Base-by-base conservation (phyloP, 768 basidiomycete species). In the Paxillus involutus region DNA sequence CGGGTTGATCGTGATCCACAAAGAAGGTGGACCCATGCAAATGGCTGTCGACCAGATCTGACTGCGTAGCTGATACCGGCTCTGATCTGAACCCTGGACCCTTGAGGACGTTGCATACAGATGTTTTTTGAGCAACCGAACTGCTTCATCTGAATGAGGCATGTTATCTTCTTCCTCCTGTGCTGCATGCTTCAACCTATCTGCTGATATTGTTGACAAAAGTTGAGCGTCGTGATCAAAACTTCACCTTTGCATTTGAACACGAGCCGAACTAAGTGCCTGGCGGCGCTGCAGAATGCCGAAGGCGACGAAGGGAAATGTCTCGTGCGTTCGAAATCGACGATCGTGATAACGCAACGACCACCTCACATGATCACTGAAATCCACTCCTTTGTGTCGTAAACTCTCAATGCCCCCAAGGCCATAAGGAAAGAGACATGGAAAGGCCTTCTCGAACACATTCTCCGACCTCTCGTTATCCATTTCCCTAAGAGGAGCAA, bases 1-100 rank as follows among this genome's bases (percentile, higher is more conserved):
- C 1, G 73, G 75, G 53, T 78, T 79, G 3, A 79, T 73, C 0
- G 76, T 79, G 0, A 77, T 56, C 76, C 76, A 79, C 0, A 78
- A 26, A 2, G 48, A 57, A n/a, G n/a, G 39, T 29, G 43, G 51
- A 10, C 46, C 41, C 0, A 53, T 7, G 12, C 45, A 41, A 0
- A 57, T 42, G 0, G 44, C 44, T 3, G 33, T 57, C 1, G 24
- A 8, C 52, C 56, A 57, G 3, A 57, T 49, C 5, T 46, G 51
- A 36, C 51, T 42, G 2, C 17, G 4, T 0, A 57, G 21, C 14
- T 42, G 32, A 4, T 49, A 17, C 1, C 24, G 19, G 7, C 32
- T 6, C 3, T 53, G 47, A 10, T 57, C 40, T 0, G 56, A 53
- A 3, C 52, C 44, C 3, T 6, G 30, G 2, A 56, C 55, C 21